A percentile compares a stretch with the other conserved stretches of the same genome.
Evolutionary conservation across 805 yeast genomes (phyloP).

Genomic region (Saccharomycopsis amapae): DNA sequence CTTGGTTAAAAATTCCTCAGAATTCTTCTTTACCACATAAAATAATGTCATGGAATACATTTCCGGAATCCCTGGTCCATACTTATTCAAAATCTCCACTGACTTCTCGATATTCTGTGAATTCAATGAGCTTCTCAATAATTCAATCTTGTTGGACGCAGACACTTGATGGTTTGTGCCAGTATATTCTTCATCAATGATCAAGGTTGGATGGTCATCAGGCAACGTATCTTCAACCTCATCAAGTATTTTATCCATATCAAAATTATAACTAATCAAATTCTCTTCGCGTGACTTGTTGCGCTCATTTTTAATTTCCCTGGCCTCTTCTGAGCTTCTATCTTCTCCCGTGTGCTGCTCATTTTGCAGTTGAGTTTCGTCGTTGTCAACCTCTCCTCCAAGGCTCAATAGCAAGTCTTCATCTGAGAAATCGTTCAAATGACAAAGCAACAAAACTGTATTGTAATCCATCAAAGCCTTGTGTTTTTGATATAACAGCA

Average conservation of each 20-base stretch:
- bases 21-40: conserved; percentile 27
- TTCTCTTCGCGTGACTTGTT: not conserved
- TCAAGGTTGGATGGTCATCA: conserved; percentile 5
- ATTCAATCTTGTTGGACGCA: conserved; percentile 47
- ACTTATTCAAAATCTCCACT: conserved; percentile 46
- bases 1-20: conserved; percentile 34
- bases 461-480: conserved; percentile 48
- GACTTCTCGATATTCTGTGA: conserved; percentile 52
- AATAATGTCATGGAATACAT: conserved; percentile 59
- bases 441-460: conserved; percentile 49
- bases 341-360: not conserved
- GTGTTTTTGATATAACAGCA: conserved; percentile 39
- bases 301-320: conserved; percentile 3
- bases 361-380: too few species aligned
- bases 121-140: conserved; percentile 60
- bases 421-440: conserved; percentile 32
- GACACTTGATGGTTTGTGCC: conserved; percentile 7
- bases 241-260: conserved; percentile 7
- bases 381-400: conserved; percentile 15
- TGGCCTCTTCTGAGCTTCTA: not conserved
- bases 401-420: conserved; percentile 13
- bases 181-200: not conserved
- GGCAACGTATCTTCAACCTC: conserved; percentile 1
- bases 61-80: conserved; percentile 57
- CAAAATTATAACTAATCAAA: conserved; percentile 3